Conservation (phyloP, 192 early-diverging fungal species). For the Mortierella antarctica region DNA sequence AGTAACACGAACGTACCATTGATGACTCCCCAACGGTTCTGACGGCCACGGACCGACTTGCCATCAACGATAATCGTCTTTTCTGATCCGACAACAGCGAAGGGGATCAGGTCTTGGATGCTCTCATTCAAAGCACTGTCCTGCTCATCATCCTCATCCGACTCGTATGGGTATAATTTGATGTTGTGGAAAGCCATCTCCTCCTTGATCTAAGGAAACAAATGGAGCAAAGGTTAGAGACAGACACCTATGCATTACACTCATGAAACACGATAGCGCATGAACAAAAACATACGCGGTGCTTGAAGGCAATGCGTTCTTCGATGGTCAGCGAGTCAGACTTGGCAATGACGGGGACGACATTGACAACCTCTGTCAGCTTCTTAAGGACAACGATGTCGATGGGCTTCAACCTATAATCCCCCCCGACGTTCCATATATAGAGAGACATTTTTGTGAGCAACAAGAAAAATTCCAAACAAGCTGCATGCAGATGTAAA, state of each 20-base stretch:
- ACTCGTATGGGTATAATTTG: slow-evolving; percentile 86
- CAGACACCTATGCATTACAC: background rate
- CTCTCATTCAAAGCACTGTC: slow-evolving; percentile 76
- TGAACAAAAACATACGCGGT: slow-evolving; percentile 60
- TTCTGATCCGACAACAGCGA: slow-evolving; percentile 95
- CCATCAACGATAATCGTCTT: slow-evolving; percentile 86
- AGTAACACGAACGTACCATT: slow-evolving; percentile 62
- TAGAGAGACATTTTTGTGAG: slow-evolving; percentile 19
- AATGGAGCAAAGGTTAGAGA: background rate
- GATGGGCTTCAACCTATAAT: slow-evolving; percentile 81
- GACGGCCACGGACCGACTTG: slow-evolving; percentile 87
- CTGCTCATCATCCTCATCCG: slow-evolving; percentile 87
- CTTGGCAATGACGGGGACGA: slow-evolving; percentile 93
- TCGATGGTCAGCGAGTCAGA: slow-evolving; percentile 88
- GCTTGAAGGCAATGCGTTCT: slow-evolving; percentile 85
- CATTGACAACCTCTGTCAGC: slow-evolving; percentile 85
- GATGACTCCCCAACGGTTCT: slow-evolving; percentile 91
- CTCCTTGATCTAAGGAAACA: slow-evolving; percentile 75
- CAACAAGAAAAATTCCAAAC: background rate
- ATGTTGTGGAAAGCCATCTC: slow-evolving; percentile 96
- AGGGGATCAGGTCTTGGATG: slow-evolving; percentile 90
- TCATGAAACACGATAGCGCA: background rate
- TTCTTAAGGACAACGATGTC: slow-evolving; percentile 89
- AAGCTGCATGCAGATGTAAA: background rate
- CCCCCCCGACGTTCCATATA: slow-evolving; percentile 6